Conservation (phyloP, 164 flowering plant genomes). For the Magnolia kwangsiensis region DNA sequence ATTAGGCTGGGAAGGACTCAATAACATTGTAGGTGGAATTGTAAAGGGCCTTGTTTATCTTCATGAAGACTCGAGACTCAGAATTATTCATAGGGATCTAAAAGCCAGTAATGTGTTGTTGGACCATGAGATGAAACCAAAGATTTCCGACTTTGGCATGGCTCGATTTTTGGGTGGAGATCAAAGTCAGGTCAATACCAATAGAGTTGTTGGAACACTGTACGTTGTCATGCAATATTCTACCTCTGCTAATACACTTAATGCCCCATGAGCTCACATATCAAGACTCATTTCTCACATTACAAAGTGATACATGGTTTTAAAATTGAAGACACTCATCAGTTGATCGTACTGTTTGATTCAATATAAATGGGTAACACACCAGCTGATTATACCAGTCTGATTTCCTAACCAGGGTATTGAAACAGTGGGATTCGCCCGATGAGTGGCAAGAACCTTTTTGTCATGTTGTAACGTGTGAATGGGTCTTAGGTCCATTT, state of each 20-base stretch:
- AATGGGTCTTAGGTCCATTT: background rate
- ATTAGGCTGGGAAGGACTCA: constrained; percentile 14
- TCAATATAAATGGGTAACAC: no score
- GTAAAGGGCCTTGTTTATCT: constrained; percentile 27
- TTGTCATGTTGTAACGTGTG: background rate
- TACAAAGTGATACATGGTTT: no score
- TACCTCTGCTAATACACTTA: no score
- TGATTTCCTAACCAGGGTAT: no score
- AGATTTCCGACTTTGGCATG: constrained; percentile 36
- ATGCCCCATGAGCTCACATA: background rate
- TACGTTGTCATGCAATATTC: background rate
- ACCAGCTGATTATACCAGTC: no score
- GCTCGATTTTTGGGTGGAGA: constrained; percentile 18
- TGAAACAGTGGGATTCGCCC: no score
- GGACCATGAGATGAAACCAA: constrained; percentile 26
- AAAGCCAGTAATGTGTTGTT: constrained; percentile 32
- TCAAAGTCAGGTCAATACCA: constrained; percentile 18
- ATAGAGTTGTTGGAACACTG: constrained; percentile 4
- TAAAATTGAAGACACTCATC: no score
- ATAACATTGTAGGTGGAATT: background rate
- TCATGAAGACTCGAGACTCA: constrained; percentile 21
- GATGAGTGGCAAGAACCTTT: background rate
- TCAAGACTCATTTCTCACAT: no score
- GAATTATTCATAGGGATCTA: constrained; percentile 30
- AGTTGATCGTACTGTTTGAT: no score